These are phyloP conservation scores for Platismatia glauca DNA, from an alignment of 495 filamentous ascomycete genomes.

Conservation along the genomic window DNA sequence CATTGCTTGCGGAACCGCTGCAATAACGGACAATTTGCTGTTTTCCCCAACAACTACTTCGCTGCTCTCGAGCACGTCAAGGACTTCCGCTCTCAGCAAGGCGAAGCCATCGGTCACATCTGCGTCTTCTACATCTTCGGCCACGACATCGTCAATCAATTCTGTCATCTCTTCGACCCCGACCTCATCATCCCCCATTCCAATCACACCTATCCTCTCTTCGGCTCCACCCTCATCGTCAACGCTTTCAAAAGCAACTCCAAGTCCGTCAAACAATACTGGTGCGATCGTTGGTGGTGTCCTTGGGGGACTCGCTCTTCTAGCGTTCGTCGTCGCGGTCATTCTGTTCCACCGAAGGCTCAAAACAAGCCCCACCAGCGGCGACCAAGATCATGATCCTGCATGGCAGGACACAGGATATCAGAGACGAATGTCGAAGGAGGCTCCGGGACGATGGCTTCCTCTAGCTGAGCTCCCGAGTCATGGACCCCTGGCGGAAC, in stretches of 20 bases:
- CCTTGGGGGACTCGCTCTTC: constrained; percentile 8
- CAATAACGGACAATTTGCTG: constrained; percentile 10
- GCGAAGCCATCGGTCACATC: not conserved
- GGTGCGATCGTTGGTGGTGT: constrained; percentile 19
- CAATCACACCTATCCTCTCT: not conserved
- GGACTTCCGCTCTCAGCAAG: not conserved
- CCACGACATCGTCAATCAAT: not conserved
- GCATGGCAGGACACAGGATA: too few relatives aligned
- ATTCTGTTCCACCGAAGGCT: not conserved
- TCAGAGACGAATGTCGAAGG: not conserved
- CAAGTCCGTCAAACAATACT: constrained; percentile 4
- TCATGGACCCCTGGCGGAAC: not conserved
- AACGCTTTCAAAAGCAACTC: not conserved
- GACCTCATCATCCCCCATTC: not conserved
- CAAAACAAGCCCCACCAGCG: not conserved
- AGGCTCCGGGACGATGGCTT: not conserved
- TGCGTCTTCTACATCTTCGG: not conserved
- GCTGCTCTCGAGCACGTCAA: not conserved
- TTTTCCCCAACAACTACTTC: constrained; percentile 1
- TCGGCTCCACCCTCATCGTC: not conserved
- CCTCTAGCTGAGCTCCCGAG: not conserved
- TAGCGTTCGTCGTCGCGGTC: not conserved
- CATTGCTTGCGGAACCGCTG: constrained; percentile 10
- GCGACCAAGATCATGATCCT: not conserved
- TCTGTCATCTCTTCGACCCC: not conserved